phyloP scores from a whole-genome alignment of 2,329 filamentous ascomycete genomes.

The Penicillium frequentans region DNA sequence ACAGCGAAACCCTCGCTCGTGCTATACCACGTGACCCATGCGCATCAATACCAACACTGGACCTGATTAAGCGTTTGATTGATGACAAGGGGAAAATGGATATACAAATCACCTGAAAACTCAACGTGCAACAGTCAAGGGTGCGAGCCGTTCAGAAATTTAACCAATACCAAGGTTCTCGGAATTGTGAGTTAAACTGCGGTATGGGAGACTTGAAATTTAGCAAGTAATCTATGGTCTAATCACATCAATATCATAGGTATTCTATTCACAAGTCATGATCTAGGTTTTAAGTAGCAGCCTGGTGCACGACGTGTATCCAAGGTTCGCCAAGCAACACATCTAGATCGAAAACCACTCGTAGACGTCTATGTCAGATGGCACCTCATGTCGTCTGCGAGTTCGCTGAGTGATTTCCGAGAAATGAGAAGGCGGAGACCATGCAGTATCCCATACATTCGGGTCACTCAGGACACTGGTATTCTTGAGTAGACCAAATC shows the following conservation, averaged over 20 bases:
- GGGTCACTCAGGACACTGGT: slow-evolving; percentile 21
- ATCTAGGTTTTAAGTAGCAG: neutral
- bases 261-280: neutral
- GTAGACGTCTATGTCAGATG: neutral
- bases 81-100: too few species aligned
- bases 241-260: neutral
- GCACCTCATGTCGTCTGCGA: neutral
- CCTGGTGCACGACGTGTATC: neutral
- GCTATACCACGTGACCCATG: too few species aligned
- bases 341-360: neutral
- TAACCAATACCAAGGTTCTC: neutral
- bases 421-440: slow-evolving; percentile 21
- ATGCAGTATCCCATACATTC: slow-evolving; percentile 29
- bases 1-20: too few species aligned
- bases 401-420: neutral
- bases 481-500: slow-evolving; percentile 27
- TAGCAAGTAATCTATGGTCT: too few species aligned
- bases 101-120: too few species aligned
- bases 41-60: too few species aligned
- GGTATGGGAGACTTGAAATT: neutral
- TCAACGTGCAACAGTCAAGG: too few species aligned
- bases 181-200: neutral
- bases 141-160: too few species aligned
- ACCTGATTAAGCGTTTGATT: too few species aligned
- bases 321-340: neutral